Conservation (phyloP, 2,329 filamentous ascomycete species). For the Cordyceps cateniannulata region DNA sequence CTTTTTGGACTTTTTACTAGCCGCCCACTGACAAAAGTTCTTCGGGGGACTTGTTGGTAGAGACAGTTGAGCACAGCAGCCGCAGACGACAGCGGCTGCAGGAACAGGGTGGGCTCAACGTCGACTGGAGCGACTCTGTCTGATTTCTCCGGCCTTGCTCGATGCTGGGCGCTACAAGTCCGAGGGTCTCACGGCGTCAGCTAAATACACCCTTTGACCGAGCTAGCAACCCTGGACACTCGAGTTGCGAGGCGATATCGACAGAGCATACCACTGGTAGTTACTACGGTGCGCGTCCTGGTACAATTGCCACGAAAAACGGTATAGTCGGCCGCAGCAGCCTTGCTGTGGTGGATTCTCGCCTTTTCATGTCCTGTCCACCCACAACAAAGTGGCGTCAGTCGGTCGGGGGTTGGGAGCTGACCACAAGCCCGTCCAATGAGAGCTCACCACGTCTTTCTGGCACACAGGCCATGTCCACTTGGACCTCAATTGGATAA, state of each 20-base stretch:
- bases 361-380: background rate
- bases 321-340: background rate
- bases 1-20: background rate
- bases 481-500: conserved; percentile 10
- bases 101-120: background rate
- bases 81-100: background rate
- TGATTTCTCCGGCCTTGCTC: background rate
- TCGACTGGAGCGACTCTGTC: background rate
- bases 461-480: conserved; percentile 12
- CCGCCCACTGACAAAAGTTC: conserved; percentile 5
- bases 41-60: background rate
- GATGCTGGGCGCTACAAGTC: background rate
- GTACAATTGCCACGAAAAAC: background rate
- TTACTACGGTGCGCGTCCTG: background rate
- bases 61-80: background rate
- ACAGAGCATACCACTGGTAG: background rate
- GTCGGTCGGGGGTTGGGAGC: conserved; percentile 9
- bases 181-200: background rate
- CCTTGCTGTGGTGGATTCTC: conserved; percentile 10
- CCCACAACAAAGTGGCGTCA: conserved; percentile 13
- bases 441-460: conserved; percentile 13
- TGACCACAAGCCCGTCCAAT: conserved; percentile 11
- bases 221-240: background rate
- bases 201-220: background rate
- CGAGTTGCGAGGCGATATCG: background rate